Evolutionary conservation across 805 yeast species (phyloP).

Genomic region (Suhomyces xylopsoci): DNA sequence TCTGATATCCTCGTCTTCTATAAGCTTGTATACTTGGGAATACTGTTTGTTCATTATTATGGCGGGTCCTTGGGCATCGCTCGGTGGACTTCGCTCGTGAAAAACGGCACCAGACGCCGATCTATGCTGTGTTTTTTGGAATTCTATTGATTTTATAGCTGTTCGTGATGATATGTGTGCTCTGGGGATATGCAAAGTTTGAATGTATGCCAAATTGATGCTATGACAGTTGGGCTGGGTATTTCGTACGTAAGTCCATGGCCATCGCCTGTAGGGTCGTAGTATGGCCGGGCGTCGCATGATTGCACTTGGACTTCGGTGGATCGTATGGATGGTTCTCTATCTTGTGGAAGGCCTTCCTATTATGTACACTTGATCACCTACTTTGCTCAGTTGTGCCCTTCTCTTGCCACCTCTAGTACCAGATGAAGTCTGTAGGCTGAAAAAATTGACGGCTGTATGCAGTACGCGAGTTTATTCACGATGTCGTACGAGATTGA

Average conservation of each 20-base stretch:
- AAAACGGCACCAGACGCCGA: background rate
- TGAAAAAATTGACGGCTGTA: background rate
- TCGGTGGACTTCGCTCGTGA: background rate
- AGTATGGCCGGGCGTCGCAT: background rate
- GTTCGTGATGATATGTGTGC: background rate
- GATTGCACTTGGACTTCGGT: background rate
- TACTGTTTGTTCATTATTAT: constrained; percentile 6
- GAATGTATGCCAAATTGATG: background rate
- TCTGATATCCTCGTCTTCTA: constrained; percentile 7
- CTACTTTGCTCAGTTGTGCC: background rate
- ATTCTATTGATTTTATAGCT: background rate
- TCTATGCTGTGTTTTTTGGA: background rate
- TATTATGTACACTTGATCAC: background rate
- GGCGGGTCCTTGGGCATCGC: background rate
- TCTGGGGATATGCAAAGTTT: background rate
- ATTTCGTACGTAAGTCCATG: background rate
- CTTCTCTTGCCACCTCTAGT: background rate
- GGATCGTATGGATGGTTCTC: background rate
- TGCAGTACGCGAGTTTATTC: background rate
- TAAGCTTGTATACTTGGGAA: constrained; percentile 7
- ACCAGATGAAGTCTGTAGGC: background rate
- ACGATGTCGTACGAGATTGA: background rate
- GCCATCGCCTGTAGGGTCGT: constrained; percentile 2
- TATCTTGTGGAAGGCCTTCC: background rate
- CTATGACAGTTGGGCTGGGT: background rate